Conservation (phyloP, 179 eudicot genomes). For the Actinidia arguta region DNA sequence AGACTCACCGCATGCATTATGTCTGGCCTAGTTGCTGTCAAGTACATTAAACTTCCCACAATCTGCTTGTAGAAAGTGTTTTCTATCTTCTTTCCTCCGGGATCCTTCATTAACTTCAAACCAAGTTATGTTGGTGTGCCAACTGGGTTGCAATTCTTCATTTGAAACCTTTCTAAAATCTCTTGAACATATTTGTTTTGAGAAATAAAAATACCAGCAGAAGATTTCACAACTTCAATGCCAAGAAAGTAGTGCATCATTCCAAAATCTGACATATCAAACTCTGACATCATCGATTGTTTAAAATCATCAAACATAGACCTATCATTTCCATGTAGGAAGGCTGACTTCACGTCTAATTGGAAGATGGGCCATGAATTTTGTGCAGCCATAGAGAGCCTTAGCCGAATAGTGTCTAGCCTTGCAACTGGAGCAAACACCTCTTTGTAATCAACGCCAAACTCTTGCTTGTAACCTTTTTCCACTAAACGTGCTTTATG, state of each 20-base stretch:
- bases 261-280: conserved; percentile 5
- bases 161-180: background rate
- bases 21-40: no score
- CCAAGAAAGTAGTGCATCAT: conserved; percentile 8
- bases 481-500: background rate
- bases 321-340: background rate
- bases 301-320: background rate
- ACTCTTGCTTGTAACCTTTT: no score
- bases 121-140: background rate
- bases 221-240: background rate
- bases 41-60: conserved; percentile 2
- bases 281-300: background rate
- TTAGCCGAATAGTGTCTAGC: no score
- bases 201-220: background rate
- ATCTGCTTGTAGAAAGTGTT: background rate
- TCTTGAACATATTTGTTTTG: no score
- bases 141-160: background rate
- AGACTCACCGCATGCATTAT: background rate
- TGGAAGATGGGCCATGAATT: no score
- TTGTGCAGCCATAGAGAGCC: background rate
- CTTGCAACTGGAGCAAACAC: background rate
- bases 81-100: background rate
- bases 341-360: no score
- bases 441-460: no score
- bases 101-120: background rate